Percentiles rank a stretch among this genome's conserved stretches.
Evolutionary conservation across 2,329 filamentous ascomycete genomes (phyloP).

Genomic region (Microcera coccophila): DNA sequence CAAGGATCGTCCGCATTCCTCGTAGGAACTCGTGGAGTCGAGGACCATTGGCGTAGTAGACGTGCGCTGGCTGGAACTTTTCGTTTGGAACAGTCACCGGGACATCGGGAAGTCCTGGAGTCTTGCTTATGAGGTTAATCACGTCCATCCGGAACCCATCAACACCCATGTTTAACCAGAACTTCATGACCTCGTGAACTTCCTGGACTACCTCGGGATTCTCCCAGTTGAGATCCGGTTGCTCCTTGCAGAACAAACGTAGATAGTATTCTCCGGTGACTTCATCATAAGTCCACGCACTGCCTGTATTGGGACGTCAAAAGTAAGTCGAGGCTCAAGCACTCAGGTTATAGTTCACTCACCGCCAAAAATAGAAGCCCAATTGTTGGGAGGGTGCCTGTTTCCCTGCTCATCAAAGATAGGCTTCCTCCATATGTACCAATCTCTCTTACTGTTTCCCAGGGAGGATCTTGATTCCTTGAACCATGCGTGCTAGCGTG

Average conservation of each 20-base stretch:
- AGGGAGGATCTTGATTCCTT: background rate
- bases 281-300: conserved; percentile 36
- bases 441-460: background rate
- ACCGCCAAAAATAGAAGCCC: background rate
- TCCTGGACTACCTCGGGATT: conserved; percentile 54
- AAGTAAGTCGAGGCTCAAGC: no score
- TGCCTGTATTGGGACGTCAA: background rate
- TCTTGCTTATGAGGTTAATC: conserved; percentile 55
- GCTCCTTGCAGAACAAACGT: conserved; percentile 57
- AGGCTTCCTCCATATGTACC: background rate
- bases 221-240: conserved; percentile 69
- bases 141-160: conserved; percentile 57
- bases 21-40: background rate
- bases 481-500: background rate
- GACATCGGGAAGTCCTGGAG: conserved; percentile 43
- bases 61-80: background rate
- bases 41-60: background rate
- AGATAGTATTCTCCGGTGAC: conserved; percentile 45
- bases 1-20: background rate
- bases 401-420: background rate
- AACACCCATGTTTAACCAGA: conserved; percentile 61
- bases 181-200: conserved; percentile 58
- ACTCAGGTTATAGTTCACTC: no score
- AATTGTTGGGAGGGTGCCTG: background rate
- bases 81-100: background rate